These are phyloP conservation scores for Talaromyces amestolkiae DNA, from an alignment of 2,329 filamentous ascomycete genomes.

Conservation along the genomic window DNA sequence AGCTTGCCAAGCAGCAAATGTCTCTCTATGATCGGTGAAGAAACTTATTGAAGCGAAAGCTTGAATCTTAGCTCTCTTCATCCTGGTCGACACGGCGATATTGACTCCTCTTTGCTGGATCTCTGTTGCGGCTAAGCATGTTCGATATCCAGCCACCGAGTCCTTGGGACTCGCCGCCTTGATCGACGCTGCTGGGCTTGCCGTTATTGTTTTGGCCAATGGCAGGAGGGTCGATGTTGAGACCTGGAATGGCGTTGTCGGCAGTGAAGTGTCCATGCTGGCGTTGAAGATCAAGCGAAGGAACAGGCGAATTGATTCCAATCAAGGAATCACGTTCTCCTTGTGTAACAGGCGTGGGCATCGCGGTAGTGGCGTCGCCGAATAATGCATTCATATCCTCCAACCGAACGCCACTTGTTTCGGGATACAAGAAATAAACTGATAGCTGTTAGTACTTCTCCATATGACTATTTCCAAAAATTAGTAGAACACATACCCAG, in stretches of 20 bases:
- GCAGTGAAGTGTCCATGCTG: constrained; percentile 51
- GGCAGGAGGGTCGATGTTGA: constrained; percentile 77
- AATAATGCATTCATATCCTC: constrained; percentile 97
- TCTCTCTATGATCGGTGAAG: background rate
- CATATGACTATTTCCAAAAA: background rate
- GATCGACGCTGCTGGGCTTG: constrained; percentile 42
- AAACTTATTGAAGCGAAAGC: constrained; percentile 22
- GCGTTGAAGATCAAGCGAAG: constrained; percentile 68
- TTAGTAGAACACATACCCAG: constrained; percentile 67
- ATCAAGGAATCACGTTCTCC: constrained; percentile 82
- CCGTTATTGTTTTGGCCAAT: constrained; percentile 52
- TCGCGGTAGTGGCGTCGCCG: constrained; percentile 82
- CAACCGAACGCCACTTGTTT: constrained; percentile 89
- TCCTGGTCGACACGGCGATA: constrained; percentile 49
- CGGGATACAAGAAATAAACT: constrained; percentile 98
- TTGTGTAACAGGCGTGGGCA: constrained; percentile 72
- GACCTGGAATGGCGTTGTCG: constrained; percentile 70
- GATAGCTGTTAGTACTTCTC: constrained; percentile 5
- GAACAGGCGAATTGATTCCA: constrained; percentile 72
- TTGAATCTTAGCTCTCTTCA: constrained; percentile 34
- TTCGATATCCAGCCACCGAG: constrained; percentile 68
- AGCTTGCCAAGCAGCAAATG: background rate
- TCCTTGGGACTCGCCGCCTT: constrained; percentile 49
- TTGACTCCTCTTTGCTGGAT: constrained; percentile 36
- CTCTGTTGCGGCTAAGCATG: constrained; percentile 57